These are phyloP conservation scores for Aspergillus homomorphus DNA, from an alignment of 495 filamentous ascomycete genomes.

Conservation along the genomic window DNA sequence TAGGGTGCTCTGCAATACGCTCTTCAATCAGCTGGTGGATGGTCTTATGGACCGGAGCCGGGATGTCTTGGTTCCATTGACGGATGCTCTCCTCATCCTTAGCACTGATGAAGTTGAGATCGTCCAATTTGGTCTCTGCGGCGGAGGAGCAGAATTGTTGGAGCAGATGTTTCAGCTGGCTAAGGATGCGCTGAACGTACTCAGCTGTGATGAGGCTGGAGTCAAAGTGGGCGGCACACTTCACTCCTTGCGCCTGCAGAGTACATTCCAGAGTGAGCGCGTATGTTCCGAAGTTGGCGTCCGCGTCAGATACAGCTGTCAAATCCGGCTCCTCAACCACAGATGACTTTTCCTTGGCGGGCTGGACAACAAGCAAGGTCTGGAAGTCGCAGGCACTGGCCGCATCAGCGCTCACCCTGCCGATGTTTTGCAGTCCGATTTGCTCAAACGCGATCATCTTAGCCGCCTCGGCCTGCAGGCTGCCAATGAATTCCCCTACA, in stretches of 20 bases:
- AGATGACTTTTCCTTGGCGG: constrained; percentile 30
- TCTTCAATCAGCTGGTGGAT: constrained; percentile 21
- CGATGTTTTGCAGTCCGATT: constrained; percentile 52
- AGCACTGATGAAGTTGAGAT: constrained; percentile 2
- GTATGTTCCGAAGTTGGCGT: constrained; percentile 19
- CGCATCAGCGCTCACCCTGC: constrained; percentile 48
- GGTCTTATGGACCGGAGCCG: background rate
- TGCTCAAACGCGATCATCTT: constrained; percentile 47
- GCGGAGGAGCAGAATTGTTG: constrained; percentile 4
- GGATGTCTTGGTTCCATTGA: constrained; percentile 12
- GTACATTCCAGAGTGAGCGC: constrained; percentile 19
- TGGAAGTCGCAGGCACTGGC: constrained; percentile 54
- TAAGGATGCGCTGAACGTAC: constrained; percentile 8
- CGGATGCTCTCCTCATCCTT: constrained; percentile 11
- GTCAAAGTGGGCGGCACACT: constrained; percentile 10
- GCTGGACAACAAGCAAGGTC: constrained; percentile 51
- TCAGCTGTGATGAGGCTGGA: constrained; percentile 3
- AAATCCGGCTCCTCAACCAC: constrained; percentile 40
- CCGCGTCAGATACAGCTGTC: constrained; percentile 1
- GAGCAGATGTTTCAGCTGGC: constrained; percentile 8
- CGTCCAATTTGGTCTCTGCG: background rate
- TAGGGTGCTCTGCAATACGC: constrained; percentile 12
- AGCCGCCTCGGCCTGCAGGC: constrained; percentile 33
- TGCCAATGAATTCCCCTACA: constrained; percentile 34
- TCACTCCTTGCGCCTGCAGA: constrained; percentile 5